Percentiles rank a stretch among this genome's conserved stretches.
Conservation (phyloP, 148 eudicot species). For the Bassia scoparia region DNA sequence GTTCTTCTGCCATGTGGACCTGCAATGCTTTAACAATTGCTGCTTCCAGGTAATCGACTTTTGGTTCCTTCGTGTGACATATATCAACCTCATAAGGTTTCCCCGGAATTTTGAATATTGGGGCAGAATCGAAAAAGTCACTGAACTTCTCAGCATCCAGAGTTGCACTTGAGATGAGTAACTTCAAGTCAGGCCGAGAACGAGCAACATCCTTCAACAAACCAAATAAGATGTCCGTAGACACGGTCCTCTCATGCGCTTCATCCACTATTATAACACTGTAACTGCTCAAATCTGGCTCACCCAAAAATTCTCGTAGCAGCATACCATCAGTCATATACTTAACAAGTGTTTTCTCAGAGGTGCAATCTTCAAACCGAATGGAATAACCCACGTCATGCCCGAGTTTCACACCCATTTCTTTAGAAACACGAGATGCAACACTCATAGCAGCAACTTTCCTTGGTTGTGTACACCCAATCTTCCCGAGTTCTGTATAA, state of each 20-base stretch:
- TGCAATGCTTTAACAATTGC: conserved; percentile 84
- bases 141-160: conserved; percentile 78
- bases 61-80: conserved; percentile 74
- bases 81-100: conserved; percentile 77
- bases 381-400: conserved; percentile 74
- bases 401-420: conserved; percentile 72
- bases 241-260: conserved; percentile 64
- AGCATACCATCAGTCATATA: conserved; percentile 72
- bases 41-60: conserved; percentile 86
- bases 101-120: conserved; percentile 72
- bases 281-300: conserved; percentile 52
- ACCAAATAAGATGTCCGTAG: conserved; percentile 23
- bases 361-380: conserved; percentile 63
- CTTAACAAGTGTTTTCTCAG: conserved; percentile 53
- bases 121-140: conserved; percentile 68
- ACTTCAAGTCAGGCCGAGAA: conserved; percentile 62
- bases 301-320: conserved; percentile 54
- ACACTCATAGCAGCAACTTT: conserved; percentile 88
- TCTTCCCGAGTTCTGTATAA: conserved; percentile 26
- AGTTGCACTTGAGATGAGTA: conserved; percentile 74
- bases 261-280: conserved; percentile 67
- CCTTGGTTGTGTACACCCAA: conserved; percentile 83
- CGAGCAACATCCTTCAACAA: conserved; percentile 57
- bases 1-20: conserved; percentile 64
- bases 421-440: conserved; percentile 64